Percentiles rank a stretch among this genome's conserved stretches.
Conservation (phyloP, 176 grass and related monocot genomes). For the Lolium rigidum region DNA sequence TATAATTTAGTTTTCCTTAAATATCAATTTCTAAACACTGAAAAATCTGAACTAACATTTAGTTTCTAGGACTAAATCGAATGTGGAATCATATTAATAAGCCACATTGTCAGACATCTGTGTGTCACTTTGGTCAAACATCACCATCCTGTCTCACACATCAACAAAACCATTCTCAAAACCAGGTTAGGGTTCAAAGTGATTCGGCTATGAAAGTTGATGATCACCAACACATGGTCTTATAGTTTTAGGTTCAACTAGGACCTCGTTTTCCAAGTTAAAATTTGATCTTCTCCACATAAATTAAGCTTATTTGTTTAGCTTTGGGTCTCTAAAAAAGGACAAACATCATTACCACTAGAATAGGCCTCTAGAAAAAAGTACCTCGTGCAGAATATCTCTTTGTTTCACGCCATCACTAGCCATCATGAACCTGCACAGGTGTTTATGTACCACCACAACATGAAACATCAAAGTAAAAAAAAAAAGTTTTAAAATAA, state of each 20-base stretch:
- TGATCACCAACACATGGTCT: background rate
- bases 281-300: background rate
- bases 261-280: background rate
- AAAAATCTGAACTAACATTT: constrained; percentile 3
- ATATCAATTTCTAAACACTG: background rate
- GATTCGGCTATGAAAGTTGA: background rate
- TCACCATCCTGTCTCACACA: background rate
- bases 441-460: constrained; percentile 28
- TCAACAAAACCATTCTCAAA: background rate
- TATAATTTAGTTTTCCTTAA: background rate
- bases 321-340: background rate
- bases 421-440: constrained; percentile 94
- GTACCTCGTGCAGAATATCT: constrained; percentile 70
- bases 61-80: constrained; percentile 5
- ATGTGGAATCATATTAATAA: constrained; percentile 6
- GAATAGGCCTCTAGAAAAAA: constrained; percentile 26
- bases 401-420: constrained; percentile 88
- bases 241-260: background rate
- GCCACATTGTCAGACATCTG: background rate
- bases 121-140: background rate
- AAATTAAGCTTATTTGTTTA: constrained; percentile 1
- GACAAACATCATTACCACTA: constrained; percentile 24
- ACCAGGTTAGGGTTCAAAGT: background rate
- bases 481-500: background rate
- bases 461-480: constrained; percentile 19